Conservation (phyloP, 2,329 filamentous ascomycete genomes). For the Diaporthe humulicola region DNA sequence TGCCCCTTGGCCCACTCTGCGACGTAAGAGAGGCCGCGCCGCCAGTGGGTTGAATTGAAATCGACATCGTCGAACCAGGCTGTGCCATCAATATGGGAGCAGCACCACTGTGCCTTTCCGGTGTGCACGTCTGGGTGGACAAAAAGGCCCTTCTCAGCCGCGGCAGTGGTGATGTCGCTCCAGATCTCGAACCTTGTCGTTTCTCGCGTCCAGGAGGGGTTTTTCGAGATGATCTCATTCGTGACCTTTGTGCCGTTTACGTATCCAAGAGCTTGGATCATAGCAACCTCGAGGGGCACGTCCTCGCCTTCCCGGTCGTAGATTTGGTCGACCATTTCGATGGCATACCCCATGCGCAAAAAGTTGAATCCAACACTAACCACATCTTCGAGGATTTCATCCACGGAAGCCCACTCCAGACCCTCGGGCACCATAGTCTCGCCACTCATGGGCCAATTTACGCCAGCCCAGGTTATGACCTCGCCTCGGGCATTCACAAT, state of each 20-base stretch:
- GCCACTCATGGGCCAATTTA: constrained; percentile 56
- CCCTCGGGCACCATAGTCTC: constrained; percentile 70
- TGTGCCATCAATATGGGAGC: constrained; percentile 63
- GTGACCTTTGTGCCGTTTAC: constrained; percentile 62
- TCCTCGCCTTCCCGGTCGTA: constrained; percentile 55
- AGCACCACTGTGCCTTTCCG: constrained; percentile 59
- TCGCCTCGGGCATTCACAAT: constrained; percentile 54
- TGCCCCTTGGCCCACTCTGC: constrained; percentile 56
- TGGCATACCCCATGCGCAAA: constrained; percentile 68
- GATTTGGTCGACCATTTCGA: constrained; percentile 67
- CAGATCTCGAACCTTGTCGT: constrained; percentile 62
- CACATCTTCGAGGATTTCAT: constrained; percentile 61
- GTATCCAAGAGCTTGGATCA: constrained; percentile 57
- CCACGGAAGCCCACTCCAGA: constrained; percentile 64
- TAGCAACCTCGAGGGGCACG: constrained; percentile 53
- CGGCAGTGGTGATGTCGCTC: constrained; percentile 52
- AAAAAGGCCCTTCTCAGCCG: constrained; percentile 51
- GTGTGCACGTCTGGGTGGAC: constrained; percentile 58
- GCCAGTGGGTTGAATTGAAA: constrained; percentile 68
- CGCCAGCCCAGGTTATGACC: constrained; percentile 52
- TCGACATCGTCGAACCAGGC: constrained; percentile 68
- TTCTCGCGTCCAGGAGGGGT: constrained; percentile 61
- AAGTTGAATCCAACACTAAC: constrained; percentile 66
- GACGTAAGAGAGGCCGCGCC: constrained; percentile 66
- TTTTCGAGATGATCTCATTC: constrained; percentile 60